A percentile compares a stretch with the other conserved stretches of the same genome.
Evolutionary conservation across 2,329 filamentous ascomycete species (phyloP).

Genomic region (Colletotrichum eleusines): DNA sequence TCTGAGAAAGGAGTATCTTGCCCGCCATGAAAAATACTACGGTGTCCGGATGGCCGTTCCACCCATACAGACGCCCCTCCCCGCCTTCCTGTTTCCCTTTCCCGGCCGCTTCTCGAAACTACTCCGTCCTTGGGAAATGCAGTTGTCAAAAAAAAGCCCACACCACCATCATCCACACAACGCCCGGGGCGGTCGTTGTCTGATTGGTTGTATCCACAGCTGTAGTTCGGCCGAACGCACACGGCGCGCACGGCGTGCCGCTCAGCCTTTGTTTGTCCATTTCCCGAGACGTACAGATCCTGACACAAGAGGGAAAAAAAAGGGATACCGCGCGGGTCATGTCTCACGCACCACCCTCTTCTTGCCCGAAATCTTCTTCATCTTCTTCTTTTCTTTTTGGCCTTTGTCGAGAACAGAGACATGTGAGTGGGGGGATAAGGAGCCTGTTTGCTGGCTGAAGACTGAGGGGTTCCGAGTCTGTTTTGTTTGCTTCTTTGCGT

Average conservation of each 20-base stretch:
- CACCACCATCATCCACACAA: neutral
- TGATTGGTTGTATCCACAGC: neutral
- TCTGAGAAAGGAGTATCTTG: too few species aligned
- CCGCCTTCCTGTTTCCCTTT: neutral
- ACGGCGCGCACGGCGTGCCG: slow-evolving; percentile 1
- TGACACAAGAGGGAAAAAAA: slow-evolving; percentile 20
- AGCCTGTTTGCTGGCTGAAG: too few species aligned
- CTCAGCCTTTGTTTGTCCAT: slow-evolving; percentile 17
- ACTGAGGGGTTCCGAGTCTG: neutral
- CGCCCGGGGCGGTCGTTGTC: neutral
- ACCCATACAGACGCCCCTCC: neutral
- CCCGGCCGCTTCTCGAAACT: neutral
- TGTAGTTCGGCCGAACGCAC: slow-evolving; percentile 1
- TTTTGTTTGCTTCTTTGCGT: neutral
- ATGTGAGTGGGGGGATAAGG: slow-evolving; percentile 9
- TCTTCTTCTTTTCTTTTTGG: neutral
- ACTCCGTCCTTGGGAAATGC: neutral
- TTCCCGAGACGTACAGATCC: slow-evolving; percentile 39
- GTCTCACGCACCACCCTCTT: slow-evolving; percentile 21
- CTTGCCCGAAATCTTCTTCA: too few species aligned
- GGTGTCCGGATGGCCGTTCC: neutral
- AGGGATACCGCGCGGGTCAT: slow-evolving; percentile 12
- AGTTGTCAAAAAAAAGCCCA: neutral
- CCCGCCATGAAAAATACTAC: too few species aligned
- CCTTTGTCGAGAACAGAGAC: neutral